Evolutionary conservation across 1,284 basidiomycete species (phyloP).

Genomic region (Cerrena zonata): DNA sequence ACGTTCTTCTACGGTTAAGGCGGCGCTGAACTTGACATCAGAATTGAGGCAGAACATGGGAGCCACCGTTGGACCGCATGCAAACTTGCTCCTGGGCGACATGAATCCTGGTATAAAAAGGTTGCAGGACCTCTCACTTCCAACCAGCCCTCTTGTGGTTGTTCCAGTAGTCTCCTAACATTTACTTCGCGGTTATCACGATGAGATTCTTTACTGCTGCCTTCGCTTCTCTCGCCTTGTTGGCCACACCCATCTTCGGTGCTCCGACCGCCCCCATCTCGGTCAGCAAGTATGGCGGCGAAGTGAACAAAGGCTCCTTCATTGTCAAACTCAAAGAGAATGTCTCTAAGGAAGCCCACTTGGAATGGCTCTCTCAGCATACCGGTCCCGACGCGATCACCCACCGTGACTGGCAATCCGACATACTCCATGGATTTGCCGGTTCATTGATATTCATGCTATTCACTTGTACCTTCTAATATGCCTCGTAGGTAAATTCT

Average conservation of each 20-base stretch:
- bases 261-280: background rate
- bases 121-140: too few species aligned
- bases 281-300: background rate
- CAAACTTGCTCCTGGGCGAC: too few species aligned
- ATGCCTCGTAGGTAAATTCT: constrained; percentile 36
- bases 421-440: constrained; percentile 52
- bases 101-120: too few species aligned
- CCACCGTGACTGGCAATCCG: constrained; percentile 33
- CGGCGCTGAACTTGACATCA: too few species aligned
- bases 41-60: too few species aligned
- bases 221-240: background rate
- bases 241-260: background rate
- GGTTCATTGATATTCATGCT: constrained; percentile 28
- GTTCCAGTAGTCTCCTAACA: too few species aligned
- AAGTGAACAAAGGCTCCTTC: background rate
- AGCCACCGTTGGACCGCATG: too few species aligned
- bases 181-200: too few species aligned
- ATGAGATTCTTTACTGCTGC: too few species aligned
- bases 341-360: constrained; percentile 28
- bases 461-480: background rate
- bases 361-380: constrained; percentile 30
- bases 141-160: too few species aligned
- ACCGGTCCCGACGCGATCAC: constrained; percentile 28
- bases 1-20: too few species aligned
- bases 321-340: constrained; percentile 29